Conservation (phyloP, 352 stramenopile species). For the Phytophthora ohioensis region DNA sequence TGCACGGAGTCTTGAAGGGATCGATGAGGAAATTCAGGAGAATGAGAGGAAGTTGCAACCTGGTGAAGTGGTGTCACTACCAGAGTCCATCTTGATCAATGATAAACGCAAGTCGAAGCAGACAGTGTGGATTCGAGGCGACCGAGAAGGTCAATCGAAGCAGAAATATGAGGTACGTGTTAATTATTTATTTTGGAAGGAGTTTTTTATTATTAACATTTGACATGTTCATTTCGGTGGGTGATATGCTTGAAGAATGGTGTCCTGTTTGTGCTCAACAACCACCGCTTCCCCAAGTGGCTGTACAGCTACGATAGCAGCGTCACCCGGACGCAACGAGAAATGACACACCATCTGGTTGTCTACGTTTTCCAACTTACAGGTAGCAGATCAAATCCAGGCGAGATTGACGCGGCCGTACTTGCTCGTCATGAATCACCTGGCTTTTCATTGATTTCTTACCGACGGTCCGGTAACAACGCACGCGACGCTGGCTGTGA, state of each 20-base stretch:
- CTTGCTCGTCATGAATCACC: constrained; percentile 48
- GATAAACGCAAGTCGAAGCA: constrained; percentile 21
- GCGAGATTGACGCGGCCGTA: constrained; percentile 27
- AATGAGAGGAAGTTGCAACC: constrained; percentile 31
- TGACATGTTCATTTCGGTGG: neutral
- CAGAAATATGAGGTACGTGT: constrained; percentile 43
- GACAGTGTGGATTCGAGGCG: constrained; percentile 46
- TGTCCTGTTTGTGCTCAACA: constrained; percentile 57
- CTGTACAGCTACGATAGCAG: constrained; percentile 64
- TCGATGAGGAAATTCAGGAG: neutral
- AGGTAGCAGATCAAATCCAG: constrained; percentile 1
- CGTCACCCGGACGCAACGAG: constrained; percentile 51
- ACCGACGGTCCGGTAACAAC: constrained; percentile 40
- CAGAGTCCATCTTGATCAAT: constrained; percentile 15
- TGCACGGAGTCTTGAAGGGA: neutral
- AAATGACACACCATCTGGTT: constrained; percentile 56
- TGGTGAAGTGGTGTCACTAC: constrained; percentile 28
- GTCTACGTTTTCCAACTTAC: constrained; percentile 50
- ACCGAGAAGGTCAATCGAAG: constrained; percentile 48
- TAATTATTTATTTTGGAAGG: neutral
- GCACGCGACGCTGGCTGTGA: constrained; percentile 13
- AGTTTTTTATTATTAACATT: neutral
- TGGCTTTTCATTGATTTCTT: constrained; percentile 47
- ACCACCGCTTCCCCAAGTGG: constrained; percentile 61
- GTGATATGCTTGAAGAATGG: constrained; percentile 34